phyloP scores from a whole-genome alignment of 768 basidiomycete genomes.

The Pleurotus pulmonarius region DNA sequence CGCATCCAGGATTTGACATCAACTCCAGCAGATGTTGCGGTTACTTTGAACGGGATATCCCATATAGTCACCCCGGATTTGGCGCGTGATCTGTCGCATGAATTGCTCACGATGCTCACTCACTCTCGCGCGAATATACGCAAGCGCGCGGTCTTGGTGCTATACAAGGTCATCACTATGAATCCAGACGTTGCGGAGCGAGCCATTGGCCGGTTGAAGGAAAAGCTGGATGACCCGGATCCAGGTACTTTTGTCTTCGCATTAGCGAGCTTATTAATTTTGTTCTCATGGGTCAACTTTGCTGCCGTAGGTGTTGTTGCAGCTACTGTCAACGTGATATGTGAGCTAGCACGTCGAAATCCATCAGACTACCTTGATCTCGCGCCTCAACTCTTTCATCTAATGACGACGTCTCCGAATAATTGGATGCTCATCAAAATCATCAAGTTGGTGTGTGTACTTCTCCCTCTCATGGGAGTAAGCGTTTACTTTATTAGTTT shows the following conservation, averaged over 20 bases:
- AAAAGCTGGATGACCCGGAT: slow-evolving; percentile 78
- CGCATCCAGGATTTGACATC: slow-evolving; percentile 71
- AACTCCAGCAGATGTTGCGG: slow-evolving; percentile 67
- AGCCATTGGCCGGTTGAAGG: slow-evolving; percentile 67
- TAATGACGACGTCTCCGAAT: slow-evolving; percentile 90
- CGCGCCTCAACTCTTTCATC: slow-evolving; percentile 90
- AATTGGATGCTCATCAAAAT: slow-evolving; percentile 99
- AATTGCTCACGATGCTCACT: slow-evolving; percentile 81
- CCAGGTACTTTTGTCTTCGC: slow-evolving; percentile 38
- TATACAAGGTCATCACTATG: slow-evolving; percentile 77
- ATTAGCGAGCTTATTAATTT: background rate
- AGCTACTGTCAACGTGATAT: slow-evolving; percentile 90
- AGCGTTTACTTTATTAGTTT: slow-evolving; percentile 53
- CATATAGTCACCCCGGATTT: slow-evolving; percentile 84
- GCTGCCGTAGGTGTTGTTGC: slow-evolving; percentile 74
- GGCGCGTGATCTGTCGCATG: slow-evolving; percentile 85
- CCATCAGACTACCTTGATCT: slow-evolving; percentile 80
- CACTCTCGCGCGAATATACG: slow-evolving; percentile 88
- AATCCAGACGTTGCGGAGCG: slow-evolving; percentile 76
- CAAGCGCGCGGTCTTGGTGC: slow-evolving; percentile 82
- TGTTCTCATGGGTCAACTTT: background rate
- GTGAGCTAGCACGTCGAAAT: slow-evolving; percentile 81
- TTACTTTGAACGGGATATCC: slow-evolving; percentile 79
- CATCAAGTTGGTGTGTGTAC: slow-evolving; percentile 73
- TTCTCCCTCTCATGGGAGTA: background rate